Evolutionary conservation across 768 basidiomycete genomes (phyloP).

Genomic region (Xanthoconium stramineum): DNA sequence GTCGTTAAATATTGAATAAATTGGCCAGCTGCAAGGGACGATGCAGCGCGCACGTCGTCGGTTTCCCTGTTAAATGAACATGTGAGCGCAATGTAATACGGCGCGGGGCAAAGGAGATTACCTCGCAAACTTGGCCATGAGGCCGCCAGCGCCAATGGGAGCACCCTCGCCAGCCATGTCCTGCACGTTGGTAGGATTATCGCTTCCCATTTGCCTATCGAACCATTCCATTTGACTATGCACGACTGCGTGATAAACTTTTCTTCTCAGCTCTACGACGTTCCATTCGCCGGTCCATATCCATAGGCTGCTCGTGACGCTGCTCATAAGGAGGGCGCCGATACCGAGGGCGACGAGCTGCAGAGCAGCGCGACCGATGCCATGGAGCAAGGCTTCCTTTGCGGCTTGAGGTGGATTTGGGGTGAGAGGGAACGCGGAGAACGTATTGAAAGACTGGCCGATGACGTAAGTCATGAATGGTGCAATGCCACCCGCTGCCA

Average conservation of each 20-base stretch:
- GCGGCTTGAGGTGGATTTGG: slow-evolving; percentile 36
- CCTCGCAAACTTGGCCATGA: slow-evolving; percentile 93
- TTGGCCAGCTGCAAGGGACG: slow-evolving; percentile 75
- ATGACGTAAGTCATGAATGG: slow-evolving; percentile 86
- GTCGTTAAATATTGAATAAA: slow-evolving; percentile 81
- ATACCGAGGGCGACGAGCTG: slow-evolving; percentile 65
- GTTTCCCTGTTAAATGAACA: slow-evolving; percentile 64
- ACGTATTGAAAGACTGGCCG: slow-evolving; percentile 72
- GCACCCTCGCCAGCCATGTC: slow-evolving; percentile 39
- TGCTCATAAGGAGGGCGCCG: slow-evolving; percentile 68
- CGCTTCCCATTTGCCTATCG: slow-evolving; percentile 70
- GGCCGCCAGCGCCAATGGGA: slow-evolving; percentile 76
- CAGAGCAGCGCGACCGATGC: slow-evolving; percentile 58
- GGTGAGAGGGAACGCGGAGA: slow-evolving; percentile 54
- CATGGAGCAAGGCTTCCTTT: slow-evolving; percentile 52
- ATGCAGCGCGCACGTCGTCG: slow-evolving; percentile 85
- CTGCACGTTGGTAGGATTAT: slow-evolving; percentile 39
- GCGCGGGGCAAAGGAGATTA: slow-evolving; percentile 24
- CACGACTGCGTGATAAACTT: slow-evolving; percentile 45
- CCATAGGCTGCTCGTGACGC: slow-evolving; percentile 78
- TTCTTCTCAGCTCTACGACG: slow-evolving; percentile 47
- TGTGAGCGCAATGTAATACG: neutral
- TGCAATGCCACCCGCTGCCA: slow-evolving; percentile 65
- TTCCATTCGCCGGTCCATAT: slow-evolving; percentile 84
- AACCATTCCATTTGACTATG: slow-evolving; percentile 87